Evolutionary conservation across 2,329 filamentous ascomycete genomes (phyloP), one percentile per base, ranked within the genome.

Genomic region (Sporothrix humicola): DNA sequence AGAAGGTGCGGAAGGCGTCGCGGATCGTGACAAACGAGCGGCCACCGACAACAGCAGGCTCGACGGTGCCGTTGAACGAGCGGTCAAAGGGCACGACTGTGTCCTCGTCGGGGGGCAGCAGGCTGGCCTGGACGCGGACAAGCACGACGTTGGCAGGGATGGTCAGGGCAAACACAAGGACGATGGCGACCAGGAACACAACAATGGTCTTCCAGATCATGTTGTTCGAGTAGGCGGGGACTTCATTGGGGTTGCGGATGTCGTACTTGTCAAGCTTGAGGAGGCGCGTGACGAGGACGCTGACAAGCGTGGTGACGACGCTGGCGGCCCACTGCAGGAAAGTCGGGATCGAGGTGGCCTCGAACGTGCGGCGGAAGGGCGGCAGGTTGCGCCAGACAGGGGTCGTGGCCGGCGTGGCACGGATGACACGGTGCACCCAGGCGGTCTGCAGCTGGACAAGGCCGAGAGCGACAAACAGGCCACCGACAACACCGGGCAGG

Each of bases 21-120:
- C 88, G 81, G 79, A 95, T 87, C 56, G 91, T 88, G 75, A 93
- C 86, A 77, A 89, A 90, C 77, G 93, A 92, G 76, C 86, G 88
- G 72, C 92, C 93, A 74, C 89, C 91, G n/a, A 94, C 85, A 69
- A 94, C 87, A 74, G 89, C 88, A n/a, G 93, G 90, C 76, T 91
- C 89, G 42, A 95, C 89, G 80, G 90, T 92, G 77, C 93, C 93
- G 76, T 88, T 89, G 79, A 97, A 97, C 44, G 91, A 91, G 76
- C 94, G 92, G 85, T 98, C 95, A 79, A 98, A 97, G 46, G 93
- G 91, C 50, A 98, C 91, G 76, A 98, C 92, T 37, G 93, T 90
- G 83, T 97, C 92, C 77, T 94, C 88, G 20, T 93, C 90, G 74
- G 93, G 91, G 0, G 94, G 89, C 2, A 98, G 89, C 77, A 97